A percentile compares a stretch with the other conserved stretches of the same genome.
Evolutionary conservation across 202 grass and related monocot genomes (phyloP).

Genomic region (Digitaria exilis): DNA sequence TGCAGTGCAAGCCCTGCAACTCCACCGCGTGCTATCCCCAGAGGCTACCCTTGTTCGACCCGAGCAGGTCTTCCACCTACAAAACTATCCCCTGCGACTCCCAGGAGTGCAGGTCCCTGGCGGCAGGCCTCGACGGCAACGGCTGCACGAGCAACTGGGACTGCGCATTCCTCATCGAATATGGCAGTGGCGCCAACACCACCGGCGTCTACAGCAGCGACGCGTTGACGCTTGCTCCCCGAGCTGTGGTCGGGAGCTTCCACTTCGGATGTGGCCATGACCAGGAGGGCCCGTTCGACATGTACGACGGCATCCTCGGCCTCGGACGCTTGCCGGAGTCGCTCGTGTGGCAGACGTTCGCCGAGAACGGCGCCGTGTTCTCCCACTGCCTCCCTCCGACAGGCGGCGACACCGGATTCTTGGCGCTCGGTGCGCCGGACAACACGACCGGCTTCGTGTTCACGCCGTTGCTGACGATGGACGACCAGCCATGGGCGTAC

Average conservation of each 20-base stretch:
- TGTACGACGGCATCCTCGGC: conserved; percentile 45
- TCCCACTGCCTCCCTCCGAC: conserved; percentile 54
- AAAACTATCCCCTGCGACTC: conserved; percentile 44
- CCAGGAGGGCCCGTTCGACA: conserved; percentile 41
- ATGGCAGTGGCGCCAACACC: conserved; percentile 23
- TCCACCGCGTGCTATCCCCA: conserved; percentile 51
- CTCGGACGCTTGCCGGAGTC: conserved; percentile 40
- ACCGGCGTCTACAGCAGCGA: background rate
- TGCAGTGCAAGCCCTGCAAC: conserved; percentile 64
- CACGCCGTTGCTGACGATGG: background rate
- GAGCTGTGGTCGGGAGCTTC: background rate
- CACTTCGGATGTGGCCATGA: conserved; percentile 45
- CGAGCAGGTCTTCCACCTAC: conserved; percentile 57
- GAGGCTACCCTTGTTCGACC: conserved; percentile 56
- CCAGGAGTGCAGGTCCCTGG: background rate
- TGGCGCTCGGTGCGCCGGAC: conserved; percentile 29
- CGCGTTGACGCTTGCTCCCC: background rate
- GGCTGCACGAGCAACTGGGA: background rate
- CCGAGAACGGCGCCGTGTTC: conserved; percentile 46
- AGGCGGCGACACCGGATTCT: conserved; percentile 33
- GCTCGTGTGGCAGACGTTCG: conserved; percentile 41
- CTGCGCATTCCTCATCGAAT: background rate
- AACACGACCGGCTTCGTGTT: conserved; percentile 22
- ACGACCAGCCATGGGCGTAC: background rate
- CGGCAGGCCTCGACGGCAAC: background rate